Evolutionary conservation across 805 yeast genomes (phyloP), one percentile per base, ranked within the genome.

Genomic region (Ogataea haglerorum): DNA sequence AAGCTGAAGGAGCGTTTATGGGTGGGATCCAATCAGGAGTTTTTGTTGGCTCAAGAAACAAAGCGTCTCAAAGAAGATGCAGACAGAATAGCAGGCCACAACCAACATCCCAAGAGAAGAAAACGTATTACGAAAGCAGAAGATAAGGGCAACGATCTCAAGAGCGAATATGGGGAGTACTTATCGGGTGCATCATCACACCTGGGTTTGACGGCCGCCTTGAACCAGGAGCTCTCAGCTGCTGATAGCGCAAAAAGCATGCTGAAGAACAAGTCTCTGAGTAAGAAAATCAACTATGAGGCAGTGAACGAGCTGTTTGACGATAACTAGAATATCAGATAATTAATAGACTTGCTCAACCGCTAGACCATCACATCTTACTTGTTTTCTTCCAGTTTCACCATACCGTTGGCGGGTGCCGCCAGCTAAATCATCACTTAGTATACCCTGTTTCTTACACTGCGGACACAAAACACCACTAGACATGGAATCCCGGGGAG

Each of bases 11-110:
- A 88, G 51, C 72, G 84, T 45, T 77, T 90, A 3, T 93, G 99
- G 98, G 80, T 85, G 39, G 90, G 93, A 2, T 70, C 87, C 28
- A 90, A 95, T 61, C 85, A 85, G 45, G 98, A 90, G 21, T 93
- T 78, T 57, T 65, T 93, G 40, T 59, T 87, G 7, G 93, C 84
- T 34, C 95, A 88, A 62, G 97, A 91, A 53, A 77, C 78, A 51
- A 89, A 87, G 56, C 69, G 90, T 47, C 69, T 91, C 45, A 87
- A 90, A 58, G 73, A 75, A 38, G 95, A 89, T 58, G 93, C 95
- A 0, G 98, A 93, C 64, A 78, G 76, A 44, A 75, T 86, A 22
- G 83, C 91, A 0, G 99, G 98, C 5, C 85, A 84, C 47, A 71
- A 76, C 3, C 67, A 68, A 46, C 66, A 67, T 46, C 63, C 77